phyloP scores from a whole-genome alignment of 1,139 yeast species.

The Kluyveromyces sp. region DNA sequence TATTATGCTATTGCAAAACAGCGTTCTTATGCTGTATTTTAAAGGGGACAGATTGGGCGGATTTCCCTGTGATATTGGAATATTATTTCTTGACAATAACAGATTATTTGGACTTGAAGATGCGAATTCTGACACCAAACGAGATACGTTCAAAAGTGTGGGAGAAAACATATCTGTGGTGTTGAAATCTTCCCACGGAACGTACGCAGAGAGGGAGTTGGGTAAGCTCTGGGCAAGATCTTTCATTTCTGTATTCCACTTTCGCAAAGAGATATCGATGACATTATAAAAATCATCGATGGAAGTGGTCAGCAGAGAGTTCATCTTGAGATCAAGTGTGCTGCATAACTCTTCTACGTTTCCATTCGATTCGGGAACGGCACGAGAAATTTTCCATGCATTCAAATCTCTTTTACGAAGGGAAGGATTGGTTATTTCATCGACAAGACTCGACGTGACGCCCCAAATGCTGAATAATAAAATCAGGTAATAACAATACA shows the following conservation, averaged over 20 bases:
- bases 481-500: background rate
- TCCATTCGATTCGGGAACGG: background rate
- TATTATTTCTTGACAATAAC: background rate
- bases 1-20: background rate
- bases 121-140: background rate
- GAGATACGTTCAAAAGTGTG: background rate
- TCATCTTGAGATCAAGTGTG: background rate
- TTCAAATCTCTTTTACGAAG: background rate
- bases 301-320: background rate
- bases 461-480: constrained; percentile 1
- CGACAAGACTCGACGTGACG: background rate
- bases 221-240: background rate
- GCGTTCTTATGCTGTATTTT: no score
- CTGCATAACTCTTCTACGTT: background rate
- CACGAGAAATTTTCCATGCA: background rate
- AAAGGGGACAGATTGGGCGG: no score
- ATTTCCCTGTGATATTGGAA: background rate
- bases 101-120: background rate
- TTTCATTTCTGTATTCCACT: background rate
- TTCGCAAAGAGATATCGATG: background rate
- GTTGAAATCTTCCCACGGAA: constrained; percentile 4
- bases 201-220: background rate
- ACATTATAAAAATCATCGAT: background rate
- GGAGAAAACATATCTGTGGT: background rate
- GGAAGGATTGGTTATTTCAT: background rate